Evolutionary conservation across 1,139 yeast genomes (phyloP), one percentile per base, ranked within the genome.

Genomic region (Taiozyma sp.): DNA sequence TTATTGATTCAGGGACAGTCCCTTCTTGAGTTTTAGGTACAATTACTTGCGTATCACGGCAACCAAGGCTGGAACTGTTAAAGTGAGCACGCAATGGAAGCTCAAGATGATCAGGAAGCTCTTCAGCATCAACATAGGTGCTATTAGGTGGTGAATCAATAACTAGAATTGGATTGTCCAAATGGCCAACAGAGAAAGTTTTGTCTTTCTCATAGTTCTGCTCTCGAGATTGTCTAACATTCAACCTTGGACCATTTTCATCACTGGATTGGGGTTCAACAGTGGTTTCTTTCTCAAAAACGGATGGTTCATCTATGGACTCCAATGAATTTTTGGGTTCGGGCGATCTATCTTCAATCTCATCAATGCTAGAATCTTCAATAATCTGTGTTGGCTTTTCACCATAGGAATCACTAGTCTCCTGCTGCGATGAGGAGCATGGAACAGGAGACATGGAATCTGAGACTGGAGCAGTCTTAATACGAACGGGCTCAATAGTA

Each of bases 351-450:
- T 44, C 42, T 27, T 44, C 46, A 23, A 44, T 24, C 24, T 30
- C 14, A n/a, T 43, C 32, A 43, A 10, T 43, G 44, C 23, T 43
- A 9, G 24, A 38, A 2, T 23, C 44, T 4, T 42, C 46, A 47
- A 50, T 47, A n/a, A 48, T 30, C 30, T 45, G 51, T 2, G 49
- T 51, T 29, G 43, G 44, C 13, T 34, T 41, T 19, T 45, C 48
- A 41, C 16, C 30, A 22, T 39, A 12, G 3, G 39, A 39, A 22
- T 47, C 43, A 24, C 14, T 27, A 9, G 16, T 32, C 14, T 6
- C 19, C n/a, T 19, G 36, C 8, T 32, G 36, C 14, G 36, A 32
- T 32, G 36, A n/a, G 8, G 34, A 30, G 36, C 7, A 6, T 32
- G 36, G 19, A n/a, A 8, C 19, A 7, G 36, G 19, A 13, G 36